These are phyloP conservation scores for Phyllostachys edulis DNA, from an alignment of 176 grass and related monocot genomes.

Conservation along the genomic window DNA sequence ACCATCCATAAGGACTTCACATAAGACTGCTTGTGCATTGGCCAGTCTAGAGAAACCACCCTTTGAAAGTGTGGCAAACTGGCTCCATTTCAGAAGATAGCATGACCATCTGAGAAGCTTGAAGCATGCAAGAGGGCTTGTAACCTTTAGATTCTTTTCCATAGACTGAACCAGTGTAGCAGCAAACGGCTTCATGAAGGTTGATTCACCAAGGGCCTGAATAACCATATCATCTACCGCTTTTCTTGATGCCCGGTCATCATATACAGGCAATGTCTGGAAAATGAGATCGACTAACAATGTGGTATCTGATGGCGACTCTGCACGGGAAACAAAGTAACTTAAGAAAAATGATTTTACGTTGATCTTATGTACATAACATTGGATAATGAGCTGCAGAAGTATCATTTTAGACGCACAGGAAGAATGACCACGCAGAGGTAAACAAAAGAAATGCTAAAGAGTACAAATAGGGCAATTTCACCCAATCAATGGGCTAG, in stretches of 20 bases:
- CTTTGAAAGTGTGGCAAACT: slow-evolving; percentile 80
- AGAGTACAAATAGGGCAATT: neutral
- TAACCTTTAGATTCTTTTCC: slow-evolving; percentile 80
- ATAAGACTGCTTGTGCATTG: slow-evolving; percentile 67
- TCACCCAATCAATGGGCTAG: neutral
- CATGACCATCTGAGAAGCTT: slow-evolving; percentile 94
- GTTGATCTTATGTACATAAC: neutral
- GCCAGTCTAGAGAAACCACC: slow-evolving; percentile 79
- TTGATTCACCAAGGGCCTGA: slow-evolving; percentile 58
- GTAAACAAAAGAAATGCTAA: neutral
- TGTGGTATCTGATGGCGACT: slow-evolving; percentile 46
- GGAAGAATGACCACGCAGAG: neutral
- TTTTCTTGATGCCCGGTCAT: slow-evolving; percentile 86
- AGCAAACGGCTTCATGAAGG: slow-evolving; percentile 84
- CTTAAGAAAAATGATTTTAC: slow-evolving; percentile 28
- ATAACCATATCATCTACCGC: slow-evolving; percentile 80
- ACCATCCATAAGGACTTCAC: slow-evolving; percentile 68
- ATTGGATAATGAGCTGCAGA: neutral
- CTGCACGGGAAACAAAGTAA: slow-evolving; percentile 45
- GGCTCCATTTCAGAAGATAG: slow-evolving; percentile 81
- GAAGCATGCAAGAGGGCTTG: slow-evolving; percentile 64
- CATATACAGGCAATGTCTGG: slow-evolving; percentile 82
- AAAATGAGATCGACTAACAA: slow-evolving; percentile 81
- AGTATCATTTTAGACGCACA: neutral
- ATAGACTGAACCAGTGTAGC: slow-evolving; percentile 73